Base-by-base conservation (phyloP, 352 stramenopile species). In the Phytophthora kernoviae region DNA sequence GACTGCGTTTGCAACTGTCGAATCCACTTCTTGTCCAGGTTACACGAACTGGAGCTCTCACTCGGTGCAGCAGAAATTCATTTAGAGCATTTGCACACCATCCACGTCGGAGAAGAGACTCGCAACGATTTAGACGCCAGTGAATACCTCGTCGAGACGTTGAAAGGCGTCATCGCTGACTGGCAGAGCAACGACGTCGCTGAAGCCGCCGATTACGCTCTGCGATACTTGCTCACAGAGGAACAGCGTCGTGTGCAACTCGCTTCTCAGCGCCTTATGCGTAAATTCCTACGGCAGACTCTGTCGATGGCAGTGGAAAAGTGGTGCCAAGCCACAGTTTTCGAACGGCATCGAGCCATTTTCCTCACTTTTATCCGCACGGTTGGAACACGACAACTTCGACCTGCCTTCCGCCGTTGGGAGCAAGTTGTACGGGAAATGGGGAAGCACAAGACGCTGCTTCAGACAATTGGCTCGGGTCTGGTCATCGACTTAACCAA, bases 71-170 rank as follows among this genome's bases (percentile, higher is more conserved):
- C 70, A 14, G 54, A 75, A 26, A 48, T 53, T 22, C 46, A 61
- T 14, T 68, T 84, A 26, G 68, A 68, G n/a, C 58, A 57, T 10
- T 49, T 90, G 22, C 60, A 77, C 12, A 67, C 70, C 5, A 79
- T 70, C n/a, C 63, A 81, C 37, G 81, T 90, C 18, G 73, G 77
- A 42, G 77, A 92, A 59, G 75, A 84, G 55, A 87, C 84, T 56
- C 83, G 79, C 34, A 92, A 92, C 55, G 80, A 82, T 7, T 49
- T 92, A 50, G 83, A 90, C 40, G 71, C 71, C 8, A 71, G 62
- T 26, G 70, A 77, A 17, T 65, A 84, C 22, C 59, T 77, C 12
- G 65, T 84, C 4, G 20, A 50, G n/a, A 84, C 70, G 20, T 44
- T 92, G n/a, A 46, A 56, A 10, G 41, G 15, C 0, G 58, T 81